Evolutionary conservation across 1,139 yeast genomes (phyloP).

Genomic region (Williopsis jadinii): DNA sequence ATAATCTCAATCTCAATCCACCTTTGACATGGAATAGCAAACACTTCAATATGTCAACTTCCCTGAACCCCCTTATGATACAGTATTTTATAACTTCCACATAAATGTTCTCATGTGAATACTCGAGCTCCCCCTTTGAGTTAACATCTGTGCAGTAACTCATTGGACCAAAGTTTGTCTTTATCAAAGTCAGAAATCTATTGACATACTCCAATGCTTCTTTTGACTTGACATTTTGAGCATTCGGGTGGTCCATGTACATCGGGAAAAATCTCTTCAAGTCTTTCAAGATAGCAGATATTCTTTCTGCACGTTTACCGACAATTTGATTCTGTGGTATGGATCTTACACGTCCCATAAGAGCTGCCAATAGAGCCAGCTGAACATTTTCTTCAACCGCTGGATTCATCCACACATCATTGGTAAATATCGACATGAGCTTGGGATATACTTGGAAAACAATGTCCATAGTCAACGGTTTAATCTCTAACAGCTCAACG

Average conservation of each 20-base stretch:
- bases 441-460: slow-evolving; percentile 6
- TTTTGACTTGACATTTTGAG: background rate
- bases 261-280: slow-evolving; percentile 2
- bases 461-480: slow-evolving; percentile 4
- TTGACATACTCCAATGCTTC: slow-evolving; percentile 12
- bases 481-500: slow-evolving; percentile 12
- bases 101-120: slow-evolving; percentile 10
- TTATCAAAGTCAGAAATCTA: slow-evolving; percentile 10
- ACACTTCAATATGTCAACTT: slow-evolving; percentile 14
- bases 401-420: slow-evolving; percentile 8
- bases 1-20: slow-evolving; percentile 9
- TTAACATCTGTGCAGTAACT: slow-evolving; percentile 1
- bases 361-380: slow-evolving; percentile 6
- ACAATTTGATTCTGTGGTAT: background rate
- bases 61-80: slow-evolving; percentile 3
- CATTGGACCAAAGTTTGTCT: slow-evolving; percentile 13
- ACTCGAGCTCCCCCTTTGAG: slow-evolving; percentile 2
- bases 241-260: slow-evolving; percentile 2
- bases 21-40: slow-evolving; percentile 11
- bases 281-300: background rate
- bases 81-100: slow-evolving; percentile 5
- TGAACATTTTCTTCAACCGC: slow-evolving; percentile 2
- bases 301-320: background rate
- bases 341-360: slow-evolving; percentile 8
- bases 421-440: slow-evolving; percentile 4